phyloP scores from a whole-genome alignment of 176 grass and related monocot genomes.

The Juncus effusus region DNA sequence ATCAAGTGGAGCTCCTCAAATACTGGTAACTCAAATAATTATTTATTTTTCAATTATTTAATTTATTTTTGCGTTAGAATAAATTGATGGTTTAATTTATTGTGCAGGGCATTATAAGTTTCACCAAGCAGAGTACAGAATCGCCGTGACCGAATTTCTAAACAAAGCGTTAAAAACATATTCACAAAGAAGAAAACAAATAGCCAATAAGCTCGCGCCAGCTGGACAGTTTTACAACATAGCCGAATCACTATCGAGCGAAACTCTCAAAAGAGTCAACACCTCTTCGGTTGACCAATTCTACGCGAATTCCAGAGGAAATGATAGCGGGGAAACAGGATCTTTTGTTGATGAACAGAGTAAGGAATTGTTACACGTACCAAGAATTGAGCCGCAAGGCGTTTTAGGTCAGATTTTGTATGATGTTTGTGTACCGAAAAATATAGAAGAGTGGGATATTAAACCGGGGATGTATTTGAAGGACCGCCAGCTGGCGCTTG shows the following conservation, averaged over 20 bases:
- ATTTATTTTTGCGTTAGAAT: not conserved
- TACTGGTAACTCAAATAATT: slow-evolving; percentile 44
- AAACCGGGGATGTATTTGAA: slow-evolving; percentile 63
- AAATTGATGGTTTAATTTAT: no score
- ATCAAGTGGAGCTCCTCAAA: slow-evolving; percentile 81
- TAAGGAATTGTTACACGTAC: slow-evolving; percentile 38
- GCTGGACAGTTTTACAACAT: slow-evolving; percentile 49
- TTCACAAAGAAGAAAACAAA: slow-evolving; percentile 58
- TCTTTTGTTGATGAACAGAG: slow-evolving; percentile 52
- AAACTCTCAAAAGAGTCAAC: slow-evolving; percentile 55
- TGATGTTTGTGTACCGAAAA: slow-evolving; percentile 85
- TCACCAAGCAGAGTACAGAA: slow-evolving; percentile 63
- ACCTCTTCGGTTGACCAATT: slow-evolving; percentile 55
- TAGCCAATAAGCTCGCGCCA: slow-evolving; percentile 15
- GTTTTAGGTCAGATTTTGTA: slow-evolving; percentile 80
- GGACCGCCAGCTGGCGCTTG: slow-evolving; percentile 30
- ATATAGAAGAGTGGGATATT: slow-evolving; percentile 95
- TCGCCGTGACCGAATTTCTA: slow-evolving; percentile 57
- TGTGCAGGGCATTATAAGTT: slow-evolving; percentile 55
- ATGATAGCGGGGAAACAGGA: slow-evolving; percentile 44
- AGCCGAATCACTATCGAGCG: slow-evolving; percentile 74
- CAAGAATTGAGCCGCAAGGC: slow-evolving; percentile 77
- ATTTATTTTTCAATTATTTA: slow-evolving; percentile 7
- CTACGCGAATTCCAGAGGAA: slow-evolving; percentile 56
- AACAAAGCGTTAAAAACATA: slow-evolving; percentile 50